phyloP scores from a whole-genome alignment of 495 filamentous ascomycete genomes.

The Chaetomidium leptoderma region DNA sequence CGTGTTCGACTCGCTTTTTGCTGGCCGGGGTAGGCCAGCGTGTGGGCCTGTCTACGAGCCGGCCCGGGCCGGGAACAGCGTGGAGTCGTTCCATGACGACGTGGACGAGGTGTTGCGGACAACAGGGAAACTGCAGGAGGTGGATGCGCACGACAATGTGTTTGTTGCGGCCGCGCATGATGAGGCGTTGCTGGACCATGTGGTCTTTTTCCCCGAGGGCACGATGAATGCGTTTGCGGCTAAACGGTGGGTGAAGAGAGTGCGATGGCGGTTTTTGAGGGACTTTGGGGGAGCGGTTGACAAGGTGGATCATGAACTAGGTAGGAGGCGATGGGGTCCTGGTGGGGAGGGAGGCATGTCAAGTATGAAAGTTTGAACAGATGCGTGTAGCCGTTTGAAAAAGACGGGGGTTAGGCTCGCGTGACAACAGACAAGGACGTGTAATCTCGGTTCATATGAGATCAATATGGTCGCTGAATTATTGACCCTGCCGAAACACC shows the following conservation, averaged over 20 bases:
- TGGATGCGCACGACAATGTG: slow-evolving; percentile 50
- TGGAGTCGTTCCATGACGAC: slow-evolving; percentile 24
- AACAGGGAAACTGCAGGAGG: slow-evolving; percentile 43
- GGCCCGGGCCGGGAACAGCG: background rate
- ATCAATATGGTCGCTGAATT: too few species aligned
- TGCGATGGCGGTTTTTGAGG: slow-evolving; percentile 52
- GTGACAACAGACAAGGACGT: too few species aligned
- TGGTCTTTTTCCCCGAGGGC: slow-evolving; percentile 48
- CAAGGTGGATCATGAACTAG: slow-evolving; percentile 21
- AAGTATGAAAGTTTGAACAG: too few species aligned
- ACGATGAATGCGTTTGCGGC: slow-evolving; percentile 47
- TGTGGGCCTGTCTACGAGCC: slow-evolving; percentile 38
- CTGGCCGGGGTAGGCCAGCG: slow-evolving; percentile 12
- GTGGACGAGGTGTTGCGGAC: slow-evolving; percentile 31
- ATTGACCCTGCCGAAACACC: too few species aligned
- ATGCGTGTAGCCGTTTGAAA: too few species aligned
- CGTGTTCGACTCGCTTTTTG: slow-evolving; percentile 38
- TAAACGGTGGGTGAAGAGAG: slow-evolving; percentile 49
- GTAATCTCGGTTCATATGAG: too few species aligned
- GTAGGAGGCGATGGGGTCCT: slow-evolving; percentile 10
- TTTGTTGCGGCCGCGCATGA: slow-evolving; percentile 55
- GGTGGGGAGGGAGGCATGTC: background rate
- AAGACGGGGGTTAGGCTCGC: too few species aligned
- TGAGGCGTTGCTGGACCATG: slow-evolving; percentile 39
- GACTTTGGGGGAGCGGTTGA: slow-evolving; percentile 47